A percentile compares a stretch with the other conserved stretches of the same genome.
Conservation (phyloP, 2,329 filamentous ascomycete species). For the Pseudocercospora crystallina region DNA sequence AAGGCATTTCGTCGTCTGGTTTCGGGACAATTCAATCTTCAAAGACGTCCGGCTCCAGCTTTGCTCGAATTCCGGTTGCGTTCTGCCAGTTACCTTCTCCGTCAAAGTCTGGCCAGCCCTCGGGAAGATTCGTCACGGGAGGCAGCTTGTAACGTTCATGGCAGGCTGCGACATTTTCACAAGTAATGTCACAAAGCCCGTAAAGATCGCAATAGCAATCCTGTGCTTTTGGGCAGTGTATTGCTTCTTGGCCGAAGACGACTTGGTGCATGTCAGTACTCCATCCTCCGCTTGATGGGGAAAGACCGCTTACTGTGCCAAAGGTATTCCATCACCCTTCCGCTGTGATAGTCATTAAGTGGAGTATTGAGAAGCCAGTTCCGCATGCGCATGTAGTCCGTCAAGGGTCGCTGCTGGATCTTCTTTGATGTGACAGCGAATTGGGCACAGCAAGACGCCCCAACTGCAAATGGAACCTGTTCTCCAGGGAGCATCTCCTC, state of each 20-base stretch:
- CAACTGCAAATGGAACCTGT: conserved; percentile 46
- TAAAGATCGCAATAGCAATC: conserved; percentile 15
- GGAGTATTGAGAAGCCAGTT: conserved; percentile 51
- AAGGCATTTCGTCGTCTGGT: too few relatives aligned
- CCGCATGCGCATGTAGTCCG: conserved; percentile 51
- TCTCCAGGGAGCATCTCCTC: conserved; percentile 48
- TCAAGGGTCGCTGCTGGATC: conserved; percentile 45
- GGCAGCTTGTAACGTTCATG: conserved; percentile 5
- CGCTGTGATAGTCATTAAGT: conserved; percentile 51
- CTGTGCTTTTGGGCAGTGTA: conserved; percentile 6
- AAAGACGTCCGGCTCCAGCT: background rate
- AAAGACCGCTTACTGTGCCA: conserved; percentile 53
- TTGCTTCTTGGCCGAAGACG: conserved; percentile 10
- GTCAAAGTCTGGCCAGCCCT: conserved; percentile 15
- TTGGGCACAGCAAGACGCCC: conserved; percentile 56
- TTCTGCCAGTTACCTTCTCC: conserved; percentile 11
- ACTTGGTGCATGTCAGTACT: background rate
- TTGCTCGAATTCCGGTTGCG: conserved; percentile 5
- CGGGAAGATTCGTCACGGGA: conserved; percentile 1
- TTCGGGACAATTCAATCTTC: too few relatives aligned
- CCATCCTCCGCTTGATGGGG: too few relatives aligned
- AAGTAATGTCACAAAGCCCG: conserved; percentile 6
- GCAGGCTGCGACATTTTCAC: conserved; percentile 6
- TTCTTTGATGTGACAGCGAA: conserved; percentile 53
- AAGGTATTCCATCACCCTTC: conserved; percentile 57